Conservation (phyloP, 2,329 filamentous ascomycete genomes). For the Colletotrichum coccodes region DNA sequence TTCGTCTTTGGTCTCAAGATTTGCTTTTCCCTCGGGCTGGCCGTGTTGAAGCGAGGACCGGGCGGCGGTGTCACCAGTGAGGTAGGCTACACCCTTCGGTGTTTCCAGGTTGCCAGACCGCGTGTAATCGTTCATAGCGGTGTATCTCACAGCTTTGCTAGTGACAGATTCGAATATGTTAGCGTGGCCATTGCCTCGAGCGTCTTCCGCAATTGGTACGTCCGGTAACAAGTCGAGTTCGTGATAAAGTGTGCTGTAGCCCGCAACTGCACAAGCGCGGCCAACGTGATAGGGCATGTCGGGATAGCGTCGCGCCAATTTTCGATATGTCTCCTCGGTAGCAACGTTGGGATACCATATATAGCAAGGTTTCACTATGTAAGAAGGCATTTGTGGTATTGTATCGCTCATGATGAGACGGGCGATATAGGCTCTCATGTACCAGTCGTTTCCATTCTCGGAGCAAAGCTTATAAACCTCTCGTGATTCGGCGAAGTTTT, state of each 20-base stretch:
- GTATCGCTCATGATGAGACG: slow-evolving; percentile 41
- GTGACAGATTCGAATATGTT: slow-evolving; percentile 45
- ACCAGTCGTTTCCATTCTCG: not conserved
- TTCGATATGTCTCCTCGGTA: slow-evolving; percentile 47
- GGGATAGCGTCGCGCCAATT: slow-evolving; percentile 44
- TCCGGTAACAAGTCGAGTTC: slow-evolving; percentile 49
- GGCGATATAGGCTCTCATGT: not conserved
- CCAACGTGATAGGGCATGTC: slow-evolving; percentile 48
- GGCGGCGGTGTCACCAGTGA: slow-evolving; percentile 49
- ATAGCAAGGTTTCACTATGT: slow-evolving; percentile 45
- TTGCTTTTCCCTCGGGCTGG: not conserved
- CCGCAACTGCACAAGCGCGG: slow-evolving; percentile 49
- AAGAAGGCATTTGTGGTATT: slow-evolving; percentile 38
- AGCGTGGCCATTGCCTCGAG: slow-evolving; percentile 38
- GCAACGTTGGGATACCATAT: slow-evolving; percentile 52
- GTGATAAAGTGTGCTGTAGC: slow-evolving; percentile 45
- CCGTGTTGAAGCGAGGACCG: not conserved
- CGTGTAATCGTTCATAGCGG: slow-evolving; percentile 50
- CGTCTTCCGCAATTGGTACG: slow-evolving; percentile 47
- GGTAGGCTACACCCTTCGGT: slow-evolving; percentile 14
- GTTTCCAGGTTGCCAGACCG: slow-evolving; percentile 32
- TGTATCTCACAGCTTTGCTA: slow-evolving; percentile 37
- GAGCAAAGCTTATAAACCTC: not conserved
- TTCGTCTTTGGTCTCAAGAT: not conserved
- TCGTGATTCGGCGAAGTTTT: not conserved